Conservation (phyloP, 768 basidiomycete species). For the Lactifluus echinatus region DNA sequence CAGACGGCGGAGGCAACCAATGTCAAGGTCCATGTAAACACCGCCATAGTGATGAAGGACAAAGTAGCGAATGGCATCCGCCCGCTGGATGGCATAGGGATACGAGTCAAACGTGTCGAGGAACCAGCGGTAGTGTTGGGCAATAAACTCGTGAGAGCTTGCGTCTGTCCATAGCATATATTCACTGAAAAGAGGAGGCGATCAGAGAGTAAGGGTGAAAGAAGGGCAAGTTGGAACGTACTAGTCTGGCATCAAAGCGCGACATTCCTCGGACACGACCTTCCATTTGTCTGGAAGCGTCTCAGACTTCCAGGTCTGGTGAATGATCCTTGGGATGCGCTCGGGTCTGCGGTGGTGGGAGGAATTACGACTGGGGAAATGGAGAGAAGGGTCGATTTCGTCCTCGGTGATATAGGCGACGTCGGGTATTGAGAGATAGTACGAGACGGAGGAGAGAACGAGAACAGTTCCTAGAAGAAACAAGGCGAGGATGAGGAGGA, state of each 20-base stretch:
- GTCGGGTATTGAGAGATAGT: slow-evolving; percentile 76
- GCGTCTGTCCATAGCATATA: slow-evolving; percentile 98
- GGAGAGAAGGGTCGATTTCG: slow-evolving; percentile 55
- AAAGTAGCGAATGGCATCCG: slow-evolving; percentile 97
- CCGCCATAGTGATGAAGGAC: slow-evolving; percentile 94
- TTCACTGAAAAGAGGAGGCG: slow-evolving; percentile 46
- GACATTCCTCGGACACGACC: slow-evolving; percentile 71
- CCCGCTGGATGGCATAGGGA: slow-evolving; percentile 86
- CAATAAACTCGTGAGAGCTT: slow-evolving; percentile 82
- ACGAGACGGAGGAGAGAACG: slow-evolving; percentile 87
- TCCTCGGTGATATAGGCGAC: slow-evolving; percentile 71
- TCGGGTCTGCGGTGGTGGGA: slow-evolving; percentile 55
- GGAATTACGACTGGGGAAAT: slow-evolving; percentile 54
- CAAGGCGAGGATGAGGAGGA: slow-evolving; percentile 55
- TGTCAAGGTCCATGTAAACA: slow-evolving; percentile 92
- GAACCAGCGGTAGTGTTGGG: slow-evolving; percentile 83
- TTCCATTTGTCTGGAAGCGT: slow-evolving; percentile 77
- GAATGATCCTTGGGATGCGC: slow-evolving; percentile 83
- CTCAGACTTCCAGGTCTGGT: slow-evolving; percentile 98
- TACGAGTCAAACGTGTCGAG: slow-evolving; percentile 90
- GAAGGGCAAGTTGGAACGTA: slow-evolving; percentile 35
- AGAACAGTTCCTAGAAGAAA: slow-evolving; percentile 81
- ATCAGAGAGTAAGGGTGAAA: neutral
- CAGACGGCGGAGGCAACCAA: slow-evolving; percentile 81
- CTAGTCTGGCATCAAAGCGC: slow-evolving; percentile 95